A percentile compares a stretch with the other conserved stretches of the same genome.
Evolutionary conservation across 805 yeast genomes (phyloP).

Genomic region (Wickerhamiella sorbophila): DNA sequence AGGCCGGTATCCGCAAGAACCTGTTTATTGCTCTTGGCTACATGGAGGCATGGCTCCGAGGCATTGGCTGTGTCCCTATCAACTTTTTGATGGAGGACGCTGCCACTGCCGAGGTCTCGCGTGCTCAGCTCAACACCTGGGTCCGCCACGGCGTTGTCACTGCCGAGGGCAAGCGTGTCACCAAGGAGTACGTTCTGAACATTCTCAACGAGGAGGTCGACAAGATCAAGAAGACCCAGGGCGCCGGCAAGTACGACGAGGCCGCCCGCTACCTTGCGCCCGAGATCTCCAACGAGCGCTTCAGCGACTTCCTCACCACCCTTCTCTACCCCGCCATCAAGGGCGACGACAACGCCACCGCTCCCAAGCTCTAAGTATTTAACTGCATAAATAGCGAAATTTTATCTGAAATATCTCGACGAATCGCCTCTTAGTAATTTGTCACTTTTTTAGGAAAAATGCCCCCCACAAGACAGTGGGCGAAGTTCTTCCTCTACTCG

Average conservation of each 20-base stretch:
- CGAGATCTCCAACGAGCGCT: constrained; percentile 48
- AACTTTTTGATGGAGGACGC: constrained; percentile 68
- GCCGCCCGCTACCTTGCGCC: constrained; percentile 48
- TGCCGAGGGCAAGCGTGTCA: constrained; percentile 39
- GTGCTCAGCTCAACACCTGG: constrained; percentile 65
- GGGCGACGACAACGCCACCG: constrained; percentile 14
- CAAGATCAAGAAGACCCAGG: constrained; percentile 38
- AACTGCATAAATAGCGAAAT: neutral
- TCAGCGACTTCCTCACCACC: constrained; percentile 53
- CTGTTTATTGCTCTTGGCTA: constrained; percentile 50
- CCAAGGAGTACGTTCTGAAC: constrained; percentile 35
- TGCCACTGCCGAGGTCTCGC: constrained; percentile 65
- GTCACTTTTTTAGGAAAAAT: constrained; percentile 5
- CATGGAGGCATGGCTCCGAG: constrained; percentile 63
- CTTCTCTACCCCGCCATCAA: constrained; percentile 46
- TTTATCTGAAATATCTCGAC: neutral
- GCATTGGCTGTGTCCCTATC: constrained; percentile 60
- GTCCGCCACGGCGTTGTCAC: constrained; percentile 47
- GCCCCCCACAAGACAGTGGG: constrained; percentile 19
- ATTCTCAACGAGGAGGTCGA: constrained; percentile 42
- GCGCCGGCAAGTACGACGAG: constrained; percentile 34
- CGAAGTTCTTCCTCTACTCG: constrained; percentile 32
- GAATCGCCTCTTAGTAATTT: too few species aligned
- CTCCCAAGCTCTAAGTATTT: constrained; percentile 16
- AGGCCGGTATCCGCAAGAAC: constrained; percentile 50